Evolutionary conservation across 148 eudicot genomes (phyloP).

Genomic region (Vaccinium macrocarpon): DNA sequence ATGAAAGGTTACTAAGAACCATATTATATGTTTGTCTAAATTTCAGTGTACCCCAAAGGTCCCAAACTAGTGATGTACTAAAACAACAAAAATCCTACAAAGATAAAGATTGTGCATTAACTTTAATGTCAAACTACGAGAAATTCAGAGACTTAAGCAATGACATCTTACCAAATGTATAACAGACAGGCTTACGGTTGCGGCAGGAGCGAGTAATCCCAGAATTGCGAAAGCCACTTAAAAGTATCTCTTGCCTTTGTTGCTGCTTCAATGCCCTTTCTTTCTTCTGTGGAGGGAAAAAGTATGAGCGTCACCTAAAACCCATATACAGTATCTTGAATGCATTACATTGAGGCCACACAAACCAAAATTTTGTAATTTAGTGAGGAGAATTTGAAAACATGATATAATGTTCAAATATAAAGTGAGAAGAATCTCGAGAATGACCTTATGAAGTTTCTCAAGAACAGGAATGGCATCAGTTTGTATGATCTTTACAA

Average conservation of each 20-base stretch:
- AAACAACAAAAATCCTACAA: not conserved
- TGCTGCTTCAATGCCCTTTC: slow-evolving; percentile 49
- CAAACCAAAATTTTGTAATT: not conserved
- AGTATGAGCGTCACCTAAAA: not conserved
- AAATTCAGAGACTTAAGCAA: not conserved
- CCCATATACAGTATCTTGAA: not conserved
- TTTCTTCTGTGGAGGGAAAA: slow-evolving; percentile 54
- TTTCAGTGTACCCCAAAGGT: not conserved
- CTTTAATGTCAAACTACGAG: not conserved
- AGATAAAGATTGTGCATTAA: not conserved
- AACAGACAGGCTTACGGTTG: slow-evolving; percentile 51
- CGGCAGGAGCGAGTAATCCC: slow-evolving; percentile 71
- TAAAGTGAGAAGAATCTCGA: not conserved
- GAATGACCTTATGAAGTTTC: slow-evolving; percentile 57
- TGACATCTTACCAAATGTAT: slow-evolving; percentile 74
- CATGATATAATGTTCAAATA: not conserved
- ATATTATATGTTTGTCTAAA: not conserved
- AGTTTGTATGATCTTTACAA: slow-evolving; percentile 54
- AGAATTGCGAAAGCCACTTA: slow-evolving; percentile 32
- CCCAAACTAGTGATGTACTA: not conserved
- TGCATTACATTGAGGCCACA: not conserved
- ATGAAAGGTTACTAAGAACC: not conserved
- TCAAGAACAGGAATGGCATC: slow-evolving; percentile 74
- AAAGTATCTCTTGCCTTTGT: slow-evolving; percentile 39
- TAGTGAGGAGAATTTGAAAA: slow-evolving; percentile 3